Percentiles rank a stretch among this genome's conserved stretches.
Conservation (phyloP, 2,329 filamentous ascomycete genomes). For the Pezicula radicicola region DNA sequence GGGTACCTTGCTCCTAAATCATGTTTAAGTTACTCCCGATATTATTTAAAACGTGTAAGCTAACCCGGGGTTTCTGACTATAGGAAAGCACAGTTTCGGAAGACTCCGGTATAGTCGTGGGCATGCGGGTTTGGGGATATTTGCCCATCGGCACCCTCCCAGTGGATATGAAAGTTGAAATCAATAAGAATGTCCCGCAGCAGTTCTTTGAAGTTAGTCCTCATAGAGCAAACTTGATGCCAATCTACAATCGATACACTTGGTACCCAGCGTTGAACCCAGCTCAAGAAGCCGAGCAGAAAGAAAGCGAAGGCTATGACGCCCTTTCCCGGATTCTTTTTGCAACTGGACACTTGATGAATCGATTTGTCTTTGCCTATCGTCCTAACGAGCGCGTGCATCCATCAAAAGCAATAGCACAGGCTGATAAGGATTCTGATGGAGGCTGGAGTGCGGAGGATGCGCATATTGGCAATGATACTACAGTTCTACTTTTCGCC, state of each 20-base stretch:
- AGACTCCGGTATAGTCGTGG: constrained; percentile 6
- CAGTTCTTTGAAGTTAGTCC: constrained; percentile 17
- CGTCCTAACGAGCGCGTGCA: constrained; percentile 11
- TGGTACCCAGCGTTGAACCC: constrained; percentile 7
- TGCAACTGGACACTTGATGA: constrained; percentile 17
- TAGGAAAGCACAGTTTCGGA: constrained; percentile 16
- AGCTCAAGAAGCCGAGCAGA: constrained; percentile 2
- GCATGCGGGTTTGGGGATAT: constrained; percentile 19
- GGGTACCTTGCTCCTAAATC: too few relatives aligned
- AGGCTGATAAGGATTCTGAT: not conserved
- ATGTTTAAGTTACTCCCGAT: too few relatives aligned
- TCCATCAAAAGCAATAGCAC: constrained; percentile 2
- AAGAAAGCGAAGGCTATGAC: constrained; percentile 15
- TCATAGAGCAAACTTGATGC: constrained; percentile 15
- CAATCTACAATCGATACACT: constrained; percentile 23
- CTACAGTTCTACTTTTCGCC: constrained; percentile 19
- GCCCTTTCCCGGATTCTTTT: constrained; percentile 18
- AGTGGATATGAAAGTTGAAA: constrained; percentile 17
- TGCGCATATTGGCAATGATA: constrained; percentile 11
- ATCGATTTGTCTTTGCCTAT: constrained; percentile 22
- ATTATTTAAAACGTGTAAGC: too few relatives aligned
- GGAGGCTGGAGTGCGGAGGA: constrained; percentile 18
- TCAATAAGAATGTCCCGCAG: constrained; percentile 7
- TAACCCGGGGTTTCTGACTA: too few relatives aligned
- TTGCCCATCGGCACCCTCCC: constrained; percentile 23